Conservation (phyloP, 2,329 filamentous ascomycete genomes). For the Trichoderma sp. region DNA sequence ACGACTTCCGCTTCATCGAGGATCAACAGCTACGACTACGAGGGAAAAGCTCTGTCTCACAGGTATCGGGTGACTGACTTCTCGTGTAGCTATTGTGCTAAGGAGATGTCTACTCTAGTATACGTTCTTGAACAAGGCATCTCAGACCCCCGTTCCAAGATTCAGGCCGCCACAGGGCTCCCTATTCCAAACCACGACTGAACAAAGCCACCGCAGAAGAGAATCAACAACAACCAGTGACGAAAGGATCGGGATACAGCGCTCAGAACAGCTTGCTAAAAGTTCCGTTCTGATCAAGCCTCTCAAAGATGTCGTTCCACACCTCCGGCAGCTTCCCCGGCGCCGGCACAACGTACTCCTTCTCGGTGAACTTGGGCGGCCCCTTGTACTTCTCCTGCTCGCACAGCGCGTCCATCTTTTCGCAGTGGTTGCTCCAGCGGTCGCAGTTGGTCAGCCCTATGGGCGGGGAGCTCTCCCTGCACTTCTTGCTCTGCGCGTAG, state of each 20-base stretch:
- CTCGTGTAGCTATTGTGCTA: no score
- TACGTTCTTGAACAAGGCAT: neutral
- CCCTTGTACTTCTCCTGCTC: constrained; percentile 48
- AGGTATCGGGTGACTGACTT: no score
- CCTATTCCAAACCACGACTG: neutral
- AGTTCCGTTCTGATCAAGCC: neutral
- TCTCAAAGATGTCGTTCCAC: constrained; percentile 36
- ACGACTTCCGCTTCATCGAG: no score
- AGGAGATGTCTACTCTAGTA: no score
- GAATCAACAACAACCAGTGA: neutral
- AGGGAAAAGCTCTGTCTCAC: no score
- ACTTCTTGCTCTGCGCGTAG: constrained; percentile 61
- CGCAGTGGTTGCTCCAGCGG: constrained; percentile 65
- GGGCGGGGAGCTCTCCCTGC: constrained; percentile 61
- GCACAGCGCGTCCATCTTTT: constrained; percentile 49
- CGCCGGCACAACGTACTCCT: constrained; percentile 38
- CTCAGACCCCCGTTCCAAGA: neutral
- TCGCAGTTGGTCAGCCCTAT: constrained; percentile 63
- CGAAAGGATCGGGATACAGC: neutral
- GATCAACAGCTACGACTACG: no score
- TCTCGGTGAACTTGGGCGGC: constrained; percentile 49
- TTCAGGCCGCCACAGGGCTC: no score
- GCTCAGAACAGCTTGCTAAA: neutral
- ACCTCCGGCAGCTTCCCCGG: constrained; percentile 42
- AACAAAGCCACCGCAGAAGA: neutral